These are phyloP conservation scores for Porogramme epimiltina DNA, from an alignment of 1,284 basidiomycete genomes.

Conservation along the genomic window DNA sequence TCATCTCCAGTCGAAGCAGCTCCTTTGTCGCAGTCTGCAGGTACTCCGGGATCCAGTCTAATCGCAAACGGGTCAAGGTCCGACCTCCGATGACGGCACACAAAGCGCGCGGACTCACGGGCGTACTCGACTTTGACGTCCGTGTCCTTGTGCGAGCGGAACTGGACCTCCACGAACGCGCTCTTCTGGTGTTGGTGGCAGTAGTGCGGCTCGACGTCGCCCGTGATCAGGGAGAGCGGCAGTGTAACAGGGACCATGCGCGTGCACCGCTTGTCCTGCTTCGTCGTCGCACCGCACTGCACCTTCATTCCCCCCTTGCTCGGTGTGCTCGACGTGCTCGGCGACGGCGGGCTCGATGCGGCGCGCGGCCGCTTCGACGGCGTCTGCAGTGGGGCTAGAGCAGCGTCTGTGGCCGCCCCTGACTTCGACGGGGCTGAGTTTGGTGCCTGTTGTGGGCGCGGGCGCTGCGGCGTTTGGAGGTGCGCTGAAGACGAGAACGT, in stretches of 20 bases:
- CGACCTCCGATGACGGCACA: background rate
- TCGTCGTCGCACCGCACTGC: conserved; percentile 69
- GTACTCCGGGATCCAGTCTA: conserved; percentile 73
- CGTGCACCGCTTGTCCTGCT: conserved; percentile 59
- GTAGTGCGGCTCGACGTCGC: conserved; percentile 49
- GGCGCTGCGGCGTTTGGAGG: conserved; percentile 24
- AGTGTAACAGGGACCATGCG: conserved; percentile 56
- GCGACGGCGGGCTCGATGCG: conserved; percentile 35
- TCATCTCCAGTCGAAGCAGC: conserved; percentile 70
- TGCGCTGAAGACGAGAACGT: conserved; percentile 2
- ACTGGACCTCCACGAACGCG: conserved; percentile 41
- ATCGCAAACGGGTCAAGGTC: background rate
- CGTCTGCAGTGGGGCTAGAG: conserved; percentile 9
- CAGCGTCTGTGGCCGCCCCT: conserved; percentile 6
- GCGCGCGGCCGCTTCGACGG: conserved; percentile 28
- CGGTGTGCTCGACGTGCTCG: conserved; percentile 26
- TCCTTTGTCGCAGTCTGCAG: conserved; percentile 62
- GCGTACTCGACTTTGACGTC: conserved; percentile 46
- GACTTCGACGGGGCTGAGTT: conserved; percentile 23
- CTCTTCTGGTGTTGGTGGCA: conserved; percentile 68
- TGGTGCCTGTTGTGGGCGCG: conserved; percentile 25
- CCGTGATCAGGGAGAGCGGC: conserved; percentile 40
- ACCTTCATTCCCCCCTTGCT: conserved; percentile 30
- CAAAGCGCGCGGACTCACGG: conserved; percentile 37
- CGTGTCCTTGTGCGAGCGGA: conserved; percentile 57